These are phyloP conservation scores for Solidago caesia DNA, from an alignment of 129 eudicot species.

Conservation along the genomic window DNA sequence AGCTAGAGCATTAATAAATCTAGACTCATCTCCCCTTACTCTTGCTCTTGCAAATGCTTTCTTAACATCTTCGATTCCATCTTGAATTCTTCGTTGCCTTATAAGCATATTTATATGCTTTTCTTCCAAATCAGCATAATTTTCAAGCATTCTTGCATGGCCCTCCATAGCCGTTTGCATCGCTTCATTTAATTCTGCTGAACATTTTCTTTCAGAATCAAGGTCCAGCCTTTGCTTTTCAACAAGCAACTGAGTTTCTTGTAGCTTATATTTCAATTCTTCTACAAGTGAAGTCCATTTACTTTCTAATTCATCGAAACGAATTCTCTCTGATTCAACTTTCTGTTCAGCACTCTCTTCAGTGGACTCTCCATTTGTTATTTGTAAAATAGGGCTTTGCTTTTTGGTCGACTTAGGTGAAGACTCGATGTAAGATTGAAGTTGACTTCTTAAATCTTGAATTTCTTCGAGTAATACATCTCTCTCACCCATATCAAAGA, in stretches of 20 bases:
- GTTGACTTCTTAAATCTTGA: slow-evolving; percentile 79
- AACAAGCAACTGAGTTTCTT: slow-evolving; percentile 43
- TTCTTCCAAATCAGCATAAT: slow-evolving; percentile 88
- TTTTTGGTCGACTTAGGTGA: slow-evolving; percentile 52
- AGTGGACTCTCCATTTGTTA: slow-evolving; percentile 55
- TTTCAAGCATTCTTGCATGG: slow-evolving; percentile 95
- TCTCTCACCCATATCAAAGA: slow-evolving; percentile 92
- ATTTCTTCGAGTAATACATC: slow-evolving; percentile 91
- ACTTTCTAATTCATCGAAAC: slow-evolving; percentile 69
- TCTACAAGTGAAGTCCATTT: slow-evolving; percentile 78
- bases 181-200: slow-evolving; percentile 86
- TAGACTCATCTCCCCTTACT: slow-evolving; percentile 75
- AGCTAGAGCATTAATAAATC: slow-evolving; percentile 83
- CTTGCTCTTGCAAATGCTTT: slow-evolving; percentile 85
- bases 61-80: slow-evolving; percentile 83
- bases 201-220: slow-evolving; percentile 70
- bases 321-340: slow-evolving; percentile 59
- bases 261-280: slow-evolving; percentile 64
- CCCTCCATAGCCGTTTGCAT: slow-evolving; percentile 96
- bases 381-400: slow-evolving; percentile 48
- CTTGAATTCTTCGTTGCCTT: slow-evolving; percentile 68
- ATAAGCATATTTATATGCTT: slow-evolving; percentile 78
- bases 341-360: slow-evolving; percentile 56
- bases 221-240: slow-evolving; percentile 68
- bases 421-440: slow-evolving; percentile 65